Evolutionary conservation across 2,329 filamentous ascomycete genomes (phyloP).

Genomic region (Xylaria sp.): DNA sequence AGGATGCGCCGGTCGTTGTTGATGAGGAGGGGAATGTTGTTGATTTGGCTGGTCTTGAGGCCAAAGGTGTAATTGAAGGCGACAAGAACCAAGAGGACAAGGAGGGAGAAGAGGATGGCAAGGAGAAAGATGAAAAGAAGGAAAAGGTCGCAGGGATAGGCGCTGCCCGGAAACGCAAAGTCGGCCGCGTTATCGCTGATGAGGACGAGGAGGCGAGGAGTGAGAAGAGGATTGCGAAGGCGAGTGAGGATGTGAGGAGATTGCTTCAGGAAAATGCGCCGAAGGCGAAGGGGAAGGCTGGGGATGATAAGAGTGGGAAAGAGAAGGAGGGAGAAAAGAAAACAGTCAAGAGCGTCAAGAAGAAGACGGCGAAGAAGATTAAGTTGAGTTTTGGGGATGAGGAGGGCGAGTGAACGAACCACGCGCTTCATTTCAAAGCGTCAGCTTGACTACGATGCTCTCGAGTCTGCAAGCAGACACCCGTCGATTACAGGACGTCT

Average conservation of each 20-base stretch:
- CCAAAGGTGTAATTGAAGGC: slow-evolving; percentile 2
- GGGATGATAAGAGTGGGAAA: background rate
- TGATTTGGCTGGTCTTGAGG: slow-evolving; percentile 33
- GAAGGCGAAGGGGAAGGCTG: background rate
- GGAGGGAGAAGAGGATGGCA: slow-evolving; percentile 32
- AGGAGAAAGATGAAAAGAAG: slow-evolving; percentile 27
- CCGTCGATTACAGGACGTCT: no score
- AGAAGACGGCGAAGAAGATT: slow-evolving; percentile 58
- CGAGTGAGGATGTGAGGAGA: slow-evolving; percentile 17
- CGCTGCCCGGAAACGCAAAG: slow-evolving; percentile 50
- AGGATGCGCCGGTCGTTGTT: slow-evolving; percentile 70
- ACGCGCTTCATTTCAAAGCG: no score
- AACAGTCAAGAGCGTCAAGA: slow-evolving; percentile 24
- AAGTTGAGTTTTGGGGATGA: slow-evolving; percentile 64
- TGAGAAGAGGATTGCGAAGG: slow-evolving; percentile 19
- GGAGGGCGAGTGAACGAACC: slow-evolving; percentile 20
- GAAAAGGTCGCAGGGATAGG: slow-evolving; percentile 40
- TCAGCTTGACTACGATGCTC: no score
- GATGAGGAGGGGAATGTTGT: slow-evolving; percentile 66
- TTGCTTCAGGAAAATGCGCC: background rate
- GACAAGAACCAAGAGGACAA: slow-evolving; percentile 12
- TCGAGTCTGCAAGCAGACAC: no score
- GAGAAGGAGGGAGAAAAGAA: slow-evolving; percentile 2
- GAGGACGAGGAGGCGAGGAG: slow-evolving; percentile 20
- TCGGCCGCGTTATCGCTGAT: slow-evolving; percentile 44